Conservation (phyloP, 2,329 filamentous ascomycete species). For the Aspergillus pseudotamarii region DNA sequence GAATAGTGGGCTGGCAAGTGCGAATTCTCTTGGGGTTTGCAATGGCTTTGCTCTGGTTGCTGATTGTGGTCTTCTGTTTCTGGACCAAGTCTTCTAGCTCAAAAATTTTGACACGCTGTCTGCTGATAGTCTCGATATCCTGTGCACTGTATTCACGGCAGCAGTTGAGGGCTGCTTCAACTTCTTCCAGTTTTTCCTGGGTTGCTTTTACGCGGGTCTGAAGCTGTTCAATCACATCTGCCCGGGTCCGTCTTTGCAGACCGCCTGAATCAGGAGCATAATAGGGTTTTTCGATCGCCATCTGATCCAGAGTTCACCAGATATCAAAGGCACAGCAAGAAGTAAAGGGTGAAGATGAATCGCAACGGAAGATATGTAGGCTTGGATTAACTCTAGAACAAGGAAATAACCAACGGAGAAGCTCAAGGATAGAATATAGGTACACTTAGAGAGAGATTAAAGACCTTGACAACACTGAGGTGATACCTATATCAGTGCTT, state of each 20-base stretch:
- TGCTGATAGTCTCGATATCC: not conserved
- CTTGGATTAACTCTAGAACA: not conserved
- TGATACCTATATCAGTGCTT: not conserved
- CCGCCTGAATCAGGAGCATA: not conserved
- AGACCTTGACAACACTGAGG: not conserved
- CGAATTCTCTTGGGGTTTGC: conserved; percentile 24
- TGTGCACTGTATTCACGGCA: not conserved
- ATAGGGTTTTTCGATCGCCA: not conserved
- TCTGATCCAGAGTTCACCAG: not conserved
- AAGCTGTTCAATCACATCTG: not conserved
- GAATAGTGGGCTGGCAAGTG: conserved; percentile 7
- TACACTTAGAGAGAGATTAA: not conserved
- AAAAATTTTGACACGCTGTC: conserved; percentile 12
- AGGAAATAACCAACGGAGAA: not conserved
- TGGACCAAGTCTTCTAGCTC: conserved; percentile 22
- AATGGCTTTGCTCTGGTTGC: conserved; percentile 31
- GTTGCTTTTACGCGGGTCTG: not conserved
- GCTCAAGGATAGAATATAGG: not conserved
- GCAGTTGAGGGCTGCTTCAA: not conserved
- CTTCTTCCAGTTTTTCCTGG: not conserved
- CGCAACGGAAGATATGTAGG: too few species aligned
- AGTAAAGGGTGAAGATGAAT: too few species aligned
- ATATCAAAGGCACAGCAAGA: too few species aligned
- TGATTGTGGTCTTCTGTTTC: conserved; percentile 28
- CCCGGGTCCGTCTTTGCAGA: not conserved